Evolutionary conservation across 1,284 basidiomycete genomes (phyloP), one percentile per base, ranked within the genome.

Genomic region (Cystobasidium sp.): DNA sequence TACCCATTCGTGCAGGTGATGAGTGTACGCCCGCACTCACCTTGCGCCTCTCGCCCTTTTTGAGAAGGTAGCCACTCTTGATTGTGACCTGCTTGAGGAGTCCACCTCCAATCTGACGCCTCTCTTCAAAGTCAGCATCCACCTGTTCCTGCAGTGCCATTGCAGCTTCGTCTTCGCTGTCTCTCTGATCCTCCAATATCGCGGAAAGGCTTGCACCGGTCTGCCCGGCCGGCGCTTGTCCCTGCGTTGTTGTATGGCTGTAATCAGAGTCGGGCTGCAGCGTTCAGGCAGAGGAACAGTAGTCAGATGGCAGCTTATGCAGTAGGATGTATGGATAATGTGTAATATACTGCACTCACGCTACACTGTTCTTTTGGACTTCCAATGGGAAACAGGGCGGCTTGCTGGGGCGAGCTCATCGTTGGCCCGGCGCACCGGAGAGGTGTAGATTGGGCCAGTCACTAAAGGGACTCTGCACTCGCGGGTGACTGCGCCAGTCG

Each of bases 1-100:
- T 31, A 31, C 5, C 5, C 5, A 5, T 31, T 1, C 5, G 31
- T 31, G 31, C 31, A 31, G 31, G 31, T 31, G 31, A 31, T 31
- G 5, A 31, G 31, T 31, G 31, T 31, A 31, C 31, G 31, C 31
- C 31, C 31, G 31, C 31, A n/a, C 66, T 20, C 47, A 68, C 94
- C 90, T 97, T 98, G 83, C 97, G 87, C 76, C 94, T 88, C 83
- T 98, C 94, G 78, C 96, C 95, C 85, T 94, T 96, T 86, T 97
- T 97, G 87, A 89, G 90, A 65, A 98, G 84, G 84, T 94, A 97
- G 2, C 95, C 95, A 24, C 90, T 88, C 83, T 94, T 96, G 81
- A 97, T 86, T 49, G 77, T 70, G 10, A 92, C 89, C 65, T 87
- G 87, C 81, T 94, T 93, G 72, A 79, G 80, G 73, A 82, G 53